Percentiles rank a stretch among this genome's conserved stretches.
These are phyloP conservation scores for Ailanthus altissimus DNA, from an alignment of 345 rosid species.

Conservation along the genomic window DNA sequence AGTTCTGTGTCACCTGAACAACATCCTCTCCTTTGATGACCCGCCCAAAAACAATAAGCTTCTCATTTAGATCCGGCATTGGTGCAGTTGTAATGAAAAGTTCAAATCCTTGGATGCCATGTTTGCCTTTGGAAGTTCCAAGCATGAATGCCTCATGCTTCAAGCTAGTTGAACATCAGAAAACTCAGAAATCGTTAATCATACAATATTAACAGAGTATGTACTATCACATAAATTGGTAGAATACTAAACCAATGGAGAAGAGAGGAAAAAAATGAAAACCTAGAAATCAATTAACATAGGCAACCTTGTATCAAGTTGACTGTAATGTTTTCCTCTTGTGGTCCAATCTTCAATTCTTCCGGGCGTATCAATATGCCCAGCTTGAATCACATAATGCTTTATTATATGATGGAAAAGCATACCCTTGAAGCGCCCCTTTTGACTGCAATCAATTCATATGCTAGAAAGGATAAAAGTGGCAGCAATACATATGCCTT, in stretches of 20 bases:
- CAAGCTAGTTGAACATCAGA: slow-evolving; percentile 41
- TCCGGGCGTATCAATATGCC: slow-evolving; percentile 37
- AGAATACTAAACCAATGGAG: background rate
- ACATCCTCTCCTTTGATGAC: slow-evolving; percentile 59
- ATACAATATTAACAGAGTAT: slow-evolving; percentile 1
- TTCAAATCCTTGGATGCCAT: slow-evolving; percentile 52
- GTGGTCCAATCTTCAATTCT: slow-evolving; percentile 63
- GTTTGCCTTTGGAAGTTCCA: slow-evolving; percentile 58
- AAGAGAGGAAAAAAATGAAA: background rate
- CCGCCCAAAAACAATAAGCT: slow-evolving; percentile 61
- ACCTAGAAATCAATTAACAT: slow-evolving; percentile 13
- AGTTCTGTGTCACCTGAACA: slow-evolving; percentile 44
- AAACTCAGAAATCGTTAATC: slow-evolving; percentile 3
- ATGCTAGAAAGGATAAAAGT: slow-evolving; percentile 4
- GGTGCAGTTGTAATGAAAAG: slow-evolving; percentile 65
- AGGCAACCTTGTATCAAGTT: slow-evolving; percentile 43
- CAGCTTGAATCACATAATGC: slow-evolving; percentile 62
- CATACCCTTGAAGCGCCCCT: slow-evolving; percentile 63
- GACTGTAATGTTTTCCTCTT: slow-evolving; percentile 42
- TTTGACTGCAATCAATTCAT: slow-evolving; percentile 48
- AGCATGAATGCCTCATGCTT: slow-evolving; percentile 73
- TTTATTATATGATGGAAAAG: slow-evolving; percentile 60
- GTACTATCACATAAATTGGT: background rate
- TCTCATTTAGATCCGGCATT: slow-evolving; percentile 60
- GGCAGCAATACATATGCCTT: background rate